Conservation (phyloP, 2,329 filamentous ascomycete species). For the Diplodia scrobiculata region DNA sequence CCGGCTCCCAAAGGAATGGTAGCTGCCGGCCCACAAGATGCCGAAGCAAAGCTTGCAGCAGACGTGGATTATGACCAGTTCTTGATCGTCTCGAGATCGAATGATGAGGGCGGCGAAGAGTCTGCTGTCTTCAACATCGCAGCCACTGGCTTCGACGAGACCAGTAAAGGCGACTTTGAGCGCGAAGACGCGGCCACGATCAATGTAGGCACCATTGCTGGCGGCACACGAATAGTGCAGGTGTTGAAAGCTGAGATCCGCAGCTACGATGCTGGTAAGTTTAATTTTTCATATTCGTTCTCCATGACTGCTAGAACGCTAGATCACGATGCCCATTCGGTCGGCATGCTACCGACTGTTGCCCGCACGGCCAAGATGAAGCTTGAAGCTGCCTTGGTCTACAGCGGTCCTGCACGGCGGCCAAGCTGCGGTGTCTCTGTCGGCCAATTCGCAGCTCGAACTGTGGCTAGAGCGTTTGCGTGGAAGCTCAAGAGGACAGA, state of each 20-base stretch:
- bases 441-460: neutral
- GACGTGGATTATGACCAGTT: constrained; percentile 72
- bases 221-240: constrained; percentile 79
- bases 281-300: constrained; percentile 18
- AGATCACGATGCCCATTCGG: neutral
- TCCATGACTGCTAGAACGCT: neutral
- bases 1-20: constrained; percentile 62
- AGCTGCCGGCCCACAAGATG: constrained; percentile 50
- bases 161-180: constrained; percentile 87
- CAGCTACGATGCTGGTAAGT: constrained; percentile 84
- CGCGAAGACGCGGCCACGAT: constrained; percentile 83
- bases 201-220: constrained; percentile 80
- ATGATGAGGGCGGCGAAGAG: constrained; percentile 68
- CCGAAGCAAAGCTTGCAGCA: constrained; percentile 45
- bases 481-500: constrained; percentile 13
- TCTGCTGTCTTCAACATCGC: constrained; percentile 77
- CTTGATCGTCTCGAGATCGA: constrained; percentile 75
- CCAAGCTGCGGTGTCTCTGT: neutral
- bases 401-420: neutral
- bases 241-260: constrained; percentile 83
- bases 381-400: neutral
- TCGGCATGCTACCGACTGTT: neutral
- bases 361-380: too few species aligned
- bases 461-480: neutral
- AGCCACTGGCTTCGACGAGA: constrained; percentile 71